Percentiles rank a stretch among this genome's conserved stretches.
phyloP scores from a whole-genome alignment of 2,329 filamentous ascomycete genomes.

The Domatiomyces globalis region DNA sequence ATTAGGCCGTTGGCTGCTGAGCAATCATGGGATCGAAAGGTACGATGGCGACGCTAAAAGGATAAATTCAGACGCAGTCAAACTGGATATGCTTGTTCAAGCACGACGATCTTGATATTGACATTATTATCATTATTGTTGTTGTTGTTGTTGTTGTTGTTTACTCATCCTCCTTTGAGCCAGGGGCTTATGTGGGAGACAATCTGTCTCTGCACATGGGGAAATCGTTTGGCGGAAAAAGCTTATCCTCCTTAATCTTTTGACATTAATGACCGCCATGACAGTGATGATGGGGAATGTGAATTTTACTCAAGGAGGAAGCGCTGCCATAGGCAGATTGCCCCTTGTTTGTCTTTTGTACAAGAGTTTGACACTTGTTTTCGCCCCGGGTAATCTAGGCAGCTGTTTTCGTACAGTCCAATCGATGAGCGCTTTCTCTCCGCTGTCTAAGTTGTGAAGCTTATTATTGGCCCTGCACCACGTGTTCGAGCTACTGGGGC shows the following conservation, averaged over 20 bases:
- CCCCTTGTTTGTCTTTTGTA: not conserved
- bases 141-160: not conserved
- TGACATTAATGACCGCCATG: not conserved
- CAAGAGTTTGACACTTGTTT: not conserved
- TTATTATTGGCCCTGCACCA: no score
- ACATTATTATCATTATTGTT: not conserved
- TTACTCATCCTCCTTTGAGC: not conserved
- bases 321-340: not conserved
- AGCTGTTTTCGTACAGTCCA: not conserved
- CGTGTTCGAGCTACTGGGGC: no score
- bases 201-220: not conserved
- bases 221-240: not conserved
- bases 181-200: not conserved
- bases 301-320: not conserved
- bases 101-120: not conserved
- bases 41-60: conserved; percentile 1
- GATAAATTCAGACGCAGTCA: not conserved
- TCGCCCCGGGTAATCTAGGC: not conserved
- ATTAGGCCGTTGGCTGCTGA: conserved; percentile 63
- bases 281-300: not conserved
- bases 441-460: no score
- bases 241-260: not conserved
- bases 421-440: not conserved
- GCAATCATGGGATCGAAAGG: conserved; percentile 19
- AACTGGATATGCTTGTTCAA: not conserved